Evolutionary conservation across 345 rosid species (phyloP).

Genomic region (Eucalyptus rudis): DNA sequence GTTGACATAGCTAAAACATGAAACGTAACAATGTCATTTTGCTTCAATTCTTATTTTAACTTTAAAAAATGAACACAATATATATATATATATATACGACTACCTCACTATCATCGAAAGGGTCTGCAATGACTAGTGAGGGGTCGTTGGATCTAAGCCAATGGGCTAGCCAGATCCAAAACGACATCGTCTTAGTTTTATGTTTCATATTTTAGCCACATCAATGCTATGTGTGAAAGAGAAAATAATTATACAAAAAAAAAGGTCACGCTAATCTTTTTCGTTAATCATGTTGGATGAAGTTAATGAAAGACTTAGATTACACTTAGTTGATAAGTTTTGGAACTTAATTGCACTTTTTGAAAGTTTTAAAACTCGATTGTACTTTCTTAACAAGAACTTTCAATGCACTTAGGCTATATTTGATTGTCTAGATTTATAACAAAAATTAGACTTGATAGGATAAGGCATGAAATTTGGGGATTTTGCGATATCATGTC

Average conservation of each 20-base stretch:
- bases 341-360: too few relatives aligned
- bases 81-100: rapidly evolving
- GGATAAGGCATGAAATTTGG: too few relatives aligned
- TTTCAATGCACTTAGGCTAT: too few relatives aligned
- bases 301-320: too few relatives aligned
- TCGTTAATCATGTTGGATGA: neutral
- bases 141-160: neutral
- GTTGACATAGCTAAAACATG: neutral
- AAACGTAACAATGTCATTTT: neutral
- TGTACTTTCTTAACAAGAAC: too few relatives aligned
- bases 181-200: neutral
- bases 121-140: neutral
- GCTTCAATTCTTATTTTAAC: neutral
- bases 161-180: neutral
- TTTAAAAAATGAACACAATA: neutral
- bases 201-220: neutral
- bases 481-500: too few relatives aligned
- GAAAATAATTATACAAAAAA: too few relatives aligned
- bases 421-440: too few relatives aligned
- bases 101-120: neutral
- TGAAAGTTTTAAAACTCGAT: neutral
- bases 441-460: too few relatives aligned
- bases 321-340: too few relatives aligned
- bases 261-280: neutral
- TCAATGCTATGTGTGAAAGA: neutral